Conservation (phyloP, 108 stramenopile genomes). For the Stephanodiscus minutulus region DNA sequence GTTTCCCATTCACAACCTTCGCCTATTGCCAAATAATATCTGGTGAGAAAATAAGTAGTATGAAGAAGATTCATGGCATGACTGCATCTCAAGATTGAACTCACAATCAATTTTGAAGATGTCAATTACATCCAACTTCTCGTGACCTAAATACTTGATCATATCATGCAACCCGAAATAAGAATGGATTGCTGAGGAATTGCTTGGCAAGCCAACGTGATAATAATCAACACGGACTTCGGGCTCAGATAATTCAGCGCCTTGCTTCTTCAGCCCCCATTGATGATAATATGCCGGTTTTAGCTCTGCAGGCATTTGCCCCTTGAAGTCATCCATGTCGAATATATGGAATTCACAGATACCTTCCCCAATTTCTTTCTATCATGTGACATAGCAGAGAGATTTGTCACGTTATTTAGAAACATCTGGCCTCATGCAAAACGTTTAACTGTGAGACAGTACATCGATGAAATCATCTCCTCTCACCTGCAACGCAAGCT, state of each 20-base stretch:
- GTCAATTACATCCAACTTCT: constrained; percentile 52
- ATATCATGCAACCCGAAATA: constrained; percentile 35
- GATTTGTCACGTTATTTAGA: no score
- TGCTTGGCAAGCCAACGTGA: constrained; percentile 6
- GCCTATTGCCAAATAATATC: constrained; percentile 43
- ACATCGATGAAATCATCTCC: no score
- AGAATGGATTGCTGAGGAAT: neutral
- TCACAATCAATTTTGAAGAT: constrained; percentile 31
- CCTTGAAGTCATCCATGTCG: constrained; percentile 52
- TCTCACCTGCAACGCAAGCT: constrained; percentile 39
- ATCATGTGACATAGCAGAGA: no score
- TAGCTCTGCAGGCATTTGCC: constrained; percentile 27
- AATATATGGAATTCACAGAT: constrained; percentile 68
- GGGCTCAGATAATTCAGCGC: constrained; percentile 25
- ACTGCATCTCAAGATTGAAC: neutral
- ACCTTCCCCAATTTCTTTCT: constrained; percentile 35
- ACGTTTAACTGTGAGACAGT: no score
- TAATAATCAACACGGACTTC: neutral
- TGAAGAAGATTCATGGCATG: no score
- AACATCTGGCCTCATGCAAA: no score
- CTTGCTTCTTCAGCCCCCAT: constrained; percentile 55
- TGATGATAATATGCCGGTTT: constrained; percentile 55
- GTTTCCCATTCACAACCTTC: constrained; percentile 69
- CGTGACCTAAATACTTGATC: constrained; percentile 58
- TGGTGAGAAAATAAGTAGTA: no score